Evolutionary conservation across 2,329 filamentous ascomycete species (phyloP), one percentile per base, ranked within the genome.

Genomic region (Cercospora sp.): DNA sequence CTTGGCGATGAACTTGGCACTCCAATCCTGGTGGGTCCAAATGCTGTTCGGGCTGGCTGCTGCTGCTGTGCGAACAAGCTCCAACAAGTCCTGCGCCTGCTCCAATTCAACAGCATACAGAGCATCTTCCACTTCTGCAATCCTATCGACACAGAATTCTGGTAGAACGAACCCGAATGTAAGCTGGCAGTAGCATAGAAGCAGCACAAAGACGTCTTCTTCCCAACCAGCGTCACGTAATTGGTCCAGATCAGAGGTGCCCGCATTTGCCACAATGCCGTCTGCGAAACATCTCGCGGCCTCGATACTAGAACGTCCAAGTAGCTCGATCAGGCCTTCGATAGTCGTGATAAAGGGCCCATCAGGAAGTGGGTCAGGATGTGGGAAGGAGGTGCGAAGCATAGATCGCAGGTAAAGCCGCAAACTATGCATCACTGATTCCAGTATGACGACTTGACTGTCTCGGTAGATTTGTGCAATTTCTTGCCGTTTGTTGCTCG

Each of bases 381-480:
- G 66, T 40, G 49, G 64, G 57, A 69, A 69, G 13, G 43, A 32
- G 9, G 26, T 58, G 26, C 64, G 70, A 7, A 76, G 62, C 1
- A 75, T 55, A 2, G 73, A 74, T 55, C 75, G 72, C 5, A 76
- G 74, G 59, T 75, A 77, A 1, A 62, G 64, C 9, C 74, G 69
- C 32, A 80, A 70, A 9, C 72, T 73, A 4, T 71, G 63, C 37
- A 76, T 77, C 0, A 76, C 69, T 1, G 71, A 66, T 7, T 75
- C 65, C 12, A 80, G 69, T 58, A 80, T 79, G 2, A 61, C 64
- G 13, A 75, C 67, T 71, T 84, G 82, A 6, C 80, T 76, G 55
- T 80, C 75, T 21, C 82, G 79, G 70, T 84, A 84, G 6, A 81
- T 79, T 43, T 77, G 77, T 2, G 82, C 81, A 57, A 79, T 79